Conservation (phyloP, 169 alveolate genomes). For the Plasmodium inui region DNA sequence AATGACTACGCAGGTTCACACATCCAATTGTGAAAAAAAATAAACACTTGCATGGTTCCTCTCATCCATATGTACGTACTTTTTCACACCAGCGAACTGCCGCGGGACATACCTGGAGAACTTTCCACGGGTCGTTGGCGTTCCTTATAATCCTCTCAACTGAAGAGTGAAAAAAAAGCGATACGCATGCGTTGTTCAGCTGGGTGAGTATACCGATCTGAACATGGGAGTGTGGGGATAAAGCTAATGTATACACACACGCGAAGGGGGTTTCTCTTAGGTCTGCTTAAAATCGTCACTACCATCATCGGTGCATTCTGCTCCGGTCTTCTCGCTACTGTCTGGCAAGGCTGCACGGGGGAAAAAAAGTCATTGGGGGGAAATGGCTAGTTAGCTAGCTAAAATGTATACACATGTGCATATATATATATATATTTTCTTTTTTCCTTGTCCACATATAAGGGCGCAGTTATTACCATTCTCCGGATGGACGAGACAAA, state of each 20-base stretch:
- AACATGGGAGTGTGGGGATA: not conserved
- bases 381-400: not conserved
- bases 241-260: not conserved
- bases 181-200: not conserved
- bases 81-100: not conserved
- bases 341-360: not conserved
- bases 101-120: slow-evolving; percentile 23
- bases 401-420: not conserved
- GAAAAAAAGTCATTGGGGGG: not conserved
- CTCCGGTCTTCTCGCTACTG: not conserved
- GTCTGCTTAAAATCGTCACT: not conserved
- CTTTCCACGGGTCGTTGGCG: slow-evolving; percentile 65
- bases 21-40: not conserved
- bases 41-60: not conserved
- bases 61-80: not conserved
- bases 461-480: slow-evolving; percentile 6
- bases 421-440: not conserved
- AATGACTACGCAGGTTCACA: not conserved
- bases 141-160: slow-evolving; percentile 57
- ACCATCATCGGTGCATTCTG: not conserved
- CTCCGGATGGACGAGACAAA: slow-evolving; percentile 21
- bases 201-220: not conserved
- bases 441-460: not conserved
- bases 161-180: slow-evolving; percentile 2
- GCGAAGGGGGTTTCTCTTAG: not conserved